A percentile compares a stretch with the other conserved stretches of the same genome.
Conservation (phyloP, 2,329 filamentous ascomycete species). For the Ramularia endophylla region DNA sequence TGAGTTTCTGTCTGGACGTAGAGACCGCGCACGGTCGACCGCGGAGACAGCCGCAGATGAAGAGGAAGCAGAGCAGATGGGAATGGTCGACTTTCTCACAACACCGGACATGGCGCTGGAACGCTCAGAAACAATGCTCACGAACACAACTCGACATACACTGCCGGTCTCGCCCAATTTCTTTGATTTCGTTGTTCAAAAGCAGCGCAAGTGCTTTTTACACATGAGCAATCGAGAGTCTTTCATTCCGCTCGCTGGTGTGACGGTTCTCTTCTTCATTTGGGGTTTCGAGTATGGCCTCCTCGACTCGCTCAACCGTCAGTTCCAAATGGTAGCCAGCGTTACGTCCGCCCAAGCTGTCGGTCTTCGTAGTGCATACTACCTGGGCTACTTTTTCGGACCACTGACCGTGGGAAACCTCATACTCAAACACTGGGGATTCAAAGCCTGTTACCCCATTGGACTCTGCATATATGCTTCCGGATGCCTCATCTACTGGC, state of each 20-base stretch:
- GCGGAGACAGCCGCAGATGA: background rate
- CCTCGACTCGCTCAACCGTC: slow-evolving; percentile 71
- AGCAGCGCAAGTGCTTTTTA: slow-evolving; percentile 63
- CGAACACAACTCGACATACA: slow-evolving; percentile 35
- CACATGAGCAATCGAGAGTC: slow-evolving; percentile 58
- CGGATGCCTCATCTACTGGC: slow-evolving; percentile 58
- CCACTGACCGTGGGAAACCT: slow-evolving; percentile 60
- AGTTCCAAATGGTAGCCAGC: slow-evolving; percentile 57
- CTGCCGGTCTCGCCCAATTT: slow-evolving; percentile 45
- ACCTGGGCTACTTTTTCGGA: slow-evolving; percentile 64
- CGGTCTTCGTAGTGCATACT: slow-evolving; percentile 65
- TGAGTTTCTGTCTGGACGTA: slow-evolving; percentile 43
- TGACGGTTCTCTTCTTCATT: slow-evolving; percentile 76
- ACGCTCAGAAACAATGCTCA: slow-evolving; percentile 34
- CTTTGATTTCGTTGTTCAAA: slow-evolving; percentile 73
- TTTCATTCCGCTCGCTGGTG: slow-evolving; percentile 64
- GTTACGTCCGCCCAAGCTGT: slow-evolving; percentile 59
- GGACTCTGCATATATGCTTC: slow-evolving; percentile 58
- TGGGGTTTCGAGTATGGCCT: slow-evolving; percentile 91
- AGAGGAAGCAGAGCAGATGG: slow-evolving; percentile 25
- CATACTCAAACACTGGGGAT: slow-evolving; percentile 54
- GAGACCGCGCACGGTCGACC: background rate
- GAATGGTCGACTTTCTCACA: slow-evolving; percentile 51
- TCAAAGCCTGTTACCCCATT: slow-evolving; percentile 57
- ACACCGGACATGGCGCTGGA: slow-evolving; percentile 38